These are phyloP conservation scores for Avena sativa DNA, from an alignment of 176 grass and related monocot genomes.

Conservation along the genomic window DNA sequence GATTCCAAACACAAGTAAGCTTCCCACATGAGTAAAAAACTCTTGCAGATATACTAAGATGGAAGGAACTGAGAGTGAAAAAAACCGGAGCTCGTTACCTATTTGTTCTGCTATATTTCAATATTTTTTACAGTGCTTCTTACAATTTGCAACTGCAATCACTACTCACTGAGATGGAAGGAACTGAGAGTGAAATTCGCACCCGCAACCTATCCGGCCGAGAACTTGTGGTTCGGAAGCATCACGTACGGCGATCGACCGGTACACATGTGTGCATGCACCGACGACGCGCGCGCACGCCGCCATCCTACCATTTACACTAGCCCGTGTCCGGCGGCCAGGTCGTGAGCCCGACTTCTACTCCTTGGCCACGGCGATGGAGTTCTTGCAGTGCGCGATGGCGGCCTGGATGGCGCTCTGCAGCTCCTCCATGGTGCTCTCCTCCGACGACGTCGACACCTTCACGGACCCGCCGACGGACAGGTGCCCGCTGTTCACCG, in stretches of 20 bases:
- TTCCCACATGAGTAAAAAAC: too few relatives aligned
- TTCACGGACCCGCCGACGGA: slow-evolving; percentile 68
- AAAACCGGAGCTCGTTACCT: too few relatives aligned
- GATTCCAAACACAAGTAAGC: too few relatives aligned
- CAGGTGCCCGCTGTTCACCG: slow-evolving; percentile 85
- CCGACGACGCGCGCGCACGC: neutral
- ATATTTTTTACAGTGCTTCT: neutral
- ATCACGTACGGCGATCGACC: neutral
- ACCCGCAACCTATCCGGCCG: neutral
- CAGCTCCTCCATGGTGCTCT: slow-evolving; percentile 97
- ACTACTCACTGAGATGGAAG: too few relatives aligned
- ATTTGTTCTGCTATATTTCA: neutral
- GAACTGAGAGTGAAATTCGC: neutral
- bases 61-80: too few relatives aligned
- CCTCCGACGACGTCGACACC: slow-evolving; percentile 74
- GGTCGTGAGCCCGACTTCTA: neutral
- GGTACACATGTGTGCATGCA: neutral
- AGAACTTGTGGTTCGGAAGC: neutral
- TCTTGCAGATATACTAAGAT: too few relatives aligned
- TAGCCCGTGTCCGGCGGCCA: slow-evolving; percentile 27
- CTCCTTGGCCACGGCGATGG: slow-evolving; percentile 52
- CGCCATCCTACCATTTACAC: slow-evolving; percentile 41
- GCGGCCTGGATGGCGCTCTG: slow-evolving; percentile 92
- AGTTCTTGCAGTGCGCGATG: slow-evolving; percentile 98
- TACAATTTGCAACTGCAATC: neutral